Base-by-base conservation (phyloP, 2,329 filamentous ascomycete species). In the Trichoderma koningii region DNA sequence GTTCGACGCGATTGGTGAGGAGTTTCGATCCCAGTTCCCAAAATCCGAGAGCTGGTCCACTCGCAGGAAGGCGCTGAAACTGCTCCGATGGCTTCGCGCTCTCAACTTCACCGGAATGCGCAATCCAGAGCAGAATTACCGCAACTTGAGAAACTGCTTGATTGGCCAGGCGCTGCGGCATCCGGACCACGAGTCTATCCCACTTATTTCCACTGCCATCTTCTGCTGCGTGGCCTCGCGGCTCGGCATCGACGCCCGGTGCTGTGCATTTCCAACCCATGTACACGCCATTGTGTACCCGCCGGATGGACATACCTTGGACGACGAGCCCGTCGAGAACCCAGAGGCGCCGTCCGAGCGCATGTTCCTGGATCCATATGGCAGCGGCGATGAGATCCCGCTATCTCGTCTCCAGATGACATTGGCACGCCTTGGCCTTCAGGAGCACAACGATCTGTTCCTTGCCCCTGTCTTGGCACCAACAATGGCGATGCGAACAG, bases 351-450 rank as follows among this genome's bases (percentile, higher is more conserved):
- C 69, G 5, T 66, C 68, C 14, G 70, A 73, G 52, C 70, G 82
- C 53, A 94, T 97, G 85, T 96, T 92, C 73, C 82, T 97, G 69
- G 92, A 97, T 72, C 93, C 93, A 0, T 97, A 91, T 75, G 85
- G 86, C 30, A 87, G 85, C 3, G 83, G 87, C 41, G 77, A 84
- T 15, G 92, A 96, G 75, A 84, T 93, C 0, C 80, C 83, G 0
- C 75, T 85, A 14, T 77, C 80, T 1, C 80, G 85, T 56, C 79
- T 97, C 44, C 82, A 84, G 66, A 77, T 77, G 28, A 81, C 87
- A 67, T 78, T 94, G n/a, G 79, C 81, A 47, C 76, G 80, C 53
- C 77, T 80, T 64, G 79, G 77, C 63, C 81, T 78, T 75, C 72
- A 80, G 71, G 73, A 76, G 65, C 73, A 77, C 67, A 73, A 70